Conservation (phyloP, 1,284 basidiomycete species). For the Ustilago vetiveriae region DNA sequence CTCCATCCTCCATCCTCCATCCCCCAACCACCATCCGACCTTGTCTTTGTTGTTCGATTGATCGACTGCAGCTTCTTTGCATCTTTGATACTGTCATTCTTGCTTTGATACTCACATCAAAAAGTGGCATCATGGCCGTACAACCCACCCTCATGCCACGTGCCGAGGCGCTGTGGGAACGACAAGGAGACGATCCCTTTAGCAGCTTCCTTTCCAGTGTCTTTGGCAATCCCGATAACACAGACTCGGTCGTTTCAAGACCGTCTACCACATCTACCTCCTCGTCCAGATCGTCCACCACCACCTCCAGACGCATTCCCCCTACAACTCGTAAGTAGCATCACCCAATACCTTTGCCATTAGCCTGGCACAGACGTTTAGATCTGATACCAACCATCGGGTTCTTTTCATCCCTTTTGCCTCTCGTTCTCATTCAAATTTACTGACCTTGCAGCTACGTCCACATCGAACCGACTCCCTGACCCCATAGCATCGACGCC, state of each 20-base stretch:
- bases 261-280: background rate
- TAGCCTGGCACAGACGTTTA: too few species aligned
- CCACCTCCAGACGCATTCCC: background rate
- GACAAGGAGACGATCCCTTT: slow-evolving; percentile 14
- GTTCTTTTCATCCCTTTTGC: background rate
- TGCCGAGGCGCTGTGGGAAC: slow-evolving; percentile 25
- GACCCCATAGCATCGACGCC: slow-evolving; percentile 20
- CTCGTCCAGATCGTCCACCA: slow-evolving; percentile 4
- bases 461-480: slow-evolving; percentile 12
- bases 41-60: too few species aligned
- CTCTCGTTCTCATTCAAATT: background rate
- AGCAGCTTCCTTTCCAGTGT: slow-evolving; percentile 15
- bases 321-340: slow-evolving; percentile 24
- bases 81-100: too few species aligned
- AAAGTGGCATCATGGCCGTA: slow-evolving; percentile 1
- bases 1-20: too few species aligned
- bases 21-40: too few species aligned
- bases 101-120: background rate
- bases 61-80: too few species aligned
- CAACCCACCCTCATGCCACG: slow-evolving; percentile 36
- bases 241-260: slow-evolving; percentile 17
- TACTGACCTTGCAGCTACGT: slow-evolving; percentile 12
- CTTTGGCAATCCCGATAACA: slow-evolving; percentile 16
- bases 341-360: background rate
- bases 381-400: too few species aligned